These are phyloP conservation scores for Kluyveromyces starmeri DNA, from an alignment of 805 yeast genomes.

Conservation along the genomic window DNA sequence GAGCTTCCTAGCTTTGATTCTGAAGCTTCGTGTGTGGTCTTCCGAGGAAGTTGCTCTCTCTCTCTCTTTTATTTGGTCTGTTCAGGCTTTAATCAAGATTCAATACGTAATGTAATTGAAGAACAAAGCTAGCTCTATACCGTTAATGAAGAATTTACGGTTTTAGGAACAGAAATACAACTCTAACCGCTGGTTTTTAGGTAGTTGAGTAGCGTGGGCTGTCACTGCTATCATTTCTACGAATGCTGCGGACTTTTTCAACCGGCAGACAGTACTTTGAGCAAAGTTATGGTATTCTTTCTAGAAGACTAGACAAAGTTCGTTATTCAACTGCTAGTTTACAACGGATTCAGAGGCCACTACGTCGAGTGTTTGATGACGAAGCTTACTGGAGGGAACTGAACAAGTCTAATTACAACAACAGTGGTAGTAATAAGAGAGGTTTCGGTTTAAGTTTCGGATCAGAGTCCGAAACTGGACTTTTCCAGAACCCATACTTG, in stretches of 20 bases:
- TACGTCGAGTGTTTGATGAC: conserved; percentile 48
- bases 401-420: conserved; percentile 27
- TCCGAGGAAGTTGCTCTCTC: too few relatives aligned
- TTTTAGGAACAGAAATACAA: too few relatives aligned
- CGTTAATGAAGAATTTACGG: too few relatives aligned
- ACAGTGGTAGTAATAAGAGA: conserved; percentile 5
- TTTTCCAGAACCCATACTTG: conserved; percentile 66
- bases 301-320: not conserved
- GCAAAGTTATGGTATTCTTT: not conserved
- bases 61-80: too few relatives aligned
- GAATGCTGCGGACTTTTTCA: not conserved
- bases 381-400: conserved; percentile 46
- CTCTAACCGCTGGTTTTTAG: too few relatives aligned
- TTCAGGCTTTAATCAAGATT: too few relatives aligned
- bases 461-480: conserved; percentile 38
- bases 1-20: too few relatives aligned
- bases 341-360: not conserved
- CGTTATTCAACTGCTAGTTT: not conserved
- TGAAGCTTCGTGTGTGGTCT: too few relatives aligned
- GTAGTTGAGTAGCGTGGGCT: too few relatives aligned
- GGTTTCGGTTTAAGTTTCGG: conserved; percentile 4
- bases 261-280: not conserved
- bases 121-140: too few relatives aligned
- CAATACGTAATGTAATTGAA: too few relatives aligned
- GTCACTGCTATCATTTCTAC: too few relatives aligned